phyloP scores from a whole-genome alignment of 2,329 filamentous ascomycete species.

The Cercospora sp. region DNA sequence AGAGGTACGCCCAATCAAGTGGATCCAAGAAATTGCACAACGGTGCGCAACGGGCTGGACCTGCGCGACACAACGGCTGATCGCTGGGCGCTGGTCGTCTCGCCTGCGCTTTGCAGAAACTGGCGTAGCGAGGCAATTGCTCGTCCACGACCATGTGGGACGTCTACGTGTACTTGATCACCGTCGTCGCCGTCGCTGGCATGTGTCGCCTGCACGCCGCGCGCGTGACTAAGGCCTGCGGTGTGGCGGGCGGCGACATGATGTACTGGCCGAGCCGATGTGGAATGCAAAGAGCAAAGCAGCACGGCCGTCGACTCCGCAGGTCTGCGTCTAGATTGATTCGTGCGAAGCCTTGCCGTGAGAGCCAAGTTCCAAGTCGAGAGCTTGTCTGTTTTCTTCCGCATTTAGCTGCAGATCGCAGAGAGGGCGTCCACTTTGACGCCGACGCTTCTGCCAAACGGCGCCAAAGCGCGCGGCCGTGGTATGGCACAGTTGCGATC shows the following conservation, averaged over 20 bases:
- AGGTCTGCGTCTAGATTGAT: neutral
- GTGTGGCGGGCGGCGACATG: neutral
- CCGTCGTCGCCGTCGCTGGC: neutral
- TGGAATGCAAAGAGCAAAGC: constrained; percentile 6
- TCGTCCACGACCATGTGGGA: constrained; percentile 3
- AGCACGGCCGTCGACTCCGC: neutral
- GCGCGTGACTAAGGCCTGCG: neutral
- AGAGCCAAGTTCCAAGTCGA: neutral
- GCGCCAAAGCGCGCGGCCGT: neutral
- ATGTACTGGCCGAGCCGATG: neutral
- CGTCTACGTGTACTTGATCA: neutral
- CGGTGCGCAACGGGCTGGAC: neutral
- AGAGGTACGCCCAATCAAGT: constrained; percentile 8
- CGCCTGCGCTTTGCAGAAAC: neutral
- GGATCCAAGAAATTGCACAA: neutral
- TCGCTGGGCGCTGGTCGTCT: constrained; percentile 1
- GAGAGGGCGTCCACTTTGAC: neutral
- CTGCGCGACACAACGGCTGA: constrained; percentile 6
- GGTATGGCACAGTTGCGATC: neutral
- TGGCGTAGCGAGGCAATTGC: neutral
- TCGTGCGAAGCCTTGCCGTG: neutral
- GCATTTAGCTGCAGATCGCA: neutral
- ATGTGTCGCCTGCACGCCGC: neutral
- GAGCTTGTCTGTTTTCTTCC: neutral
- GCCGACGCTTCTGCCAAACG: neutral